A percentile compares a stretch with the other conserved stretches of the same genome.
Conservation (phyloP, 2,329 filamentous ascomycete species). For the Stachybotrys chartarum region DNA sequence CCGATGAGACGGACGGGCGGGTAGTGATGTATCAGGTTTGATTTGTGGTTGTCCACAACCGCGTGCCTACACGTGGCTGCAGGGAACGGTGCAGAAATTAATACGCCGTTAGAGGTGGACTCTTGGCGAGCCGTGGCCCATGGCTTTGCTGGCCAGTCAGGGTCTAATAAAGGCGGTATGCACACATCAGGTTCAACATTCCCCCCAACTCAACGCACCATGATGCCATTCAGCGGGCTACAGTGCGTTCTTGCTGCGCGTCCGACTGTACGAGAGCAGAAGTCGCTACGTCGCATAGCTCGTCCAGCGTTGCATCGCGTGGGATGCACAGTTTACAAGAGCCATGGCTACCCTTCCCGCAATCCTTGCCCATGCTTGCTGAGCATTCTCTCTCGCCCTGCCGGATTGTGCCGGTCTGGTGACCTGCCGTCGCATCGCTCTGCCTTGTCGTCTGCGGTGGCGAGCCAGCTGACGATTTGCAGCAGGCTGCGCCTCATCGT, state of each 20-base stretch:
- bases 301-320: neutral
- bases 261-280: neutral
- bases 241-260: neutral
- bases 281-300: neutral
- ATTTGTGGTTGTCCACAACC: neutral
- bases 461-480: neutral
- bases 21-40: neutral
- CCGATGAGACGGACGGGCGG: neutral
- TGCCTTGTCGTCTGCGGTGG: neutral
- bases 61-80: neutral
- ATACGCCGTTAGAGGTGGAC: neutral
- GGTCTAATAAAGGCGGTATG: neutral
- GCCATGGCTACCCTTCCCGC: neutral
- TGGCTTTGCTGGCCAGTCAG: neutral
- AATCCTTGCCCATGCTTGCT: neutral
- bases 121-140: neutral
- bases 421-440: neutral
- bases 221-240: neutral
- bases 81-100: neutral
- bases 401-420: neutral
- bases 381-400: neutral
- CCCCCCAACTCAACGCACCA: no score
- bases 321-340: neutral
- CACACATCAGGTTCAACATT: neutral
- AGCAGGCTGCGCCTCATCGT: neutral